A percentile compares a stretch with the other conserved stretches of the same genome.
Evolutionary conservation across 805 yeast species (phyloP).

Genomic region (Ascoidea rubescens): DNA sequence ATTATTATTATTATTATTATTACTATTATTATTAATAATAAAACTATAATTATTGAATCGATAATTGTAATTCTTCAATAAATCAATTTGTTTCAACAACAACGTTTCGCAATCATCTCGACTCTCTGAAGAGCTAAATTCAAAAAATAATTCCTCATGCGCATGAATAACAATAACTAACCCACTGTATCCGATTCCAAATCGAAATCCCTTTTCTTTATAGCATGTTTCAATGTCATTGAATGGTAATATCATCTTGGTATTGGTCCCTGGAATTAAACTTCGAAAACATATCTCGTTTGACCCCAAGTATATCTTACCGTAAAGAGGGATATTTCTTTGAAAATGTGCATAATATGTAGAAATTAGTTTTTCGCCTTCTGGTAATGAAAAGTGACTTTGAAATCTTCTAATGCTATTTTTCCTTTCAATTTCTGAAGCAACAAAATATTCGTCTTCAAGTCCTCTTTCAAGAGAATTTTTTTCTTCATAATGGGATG

Average conservation of each 20-base stretch:
- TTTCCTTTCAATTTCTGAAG: conserved; percentile 26
- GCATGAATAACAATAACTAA: conserved; percentile 58
- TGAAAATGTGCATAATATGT: conserved; percentile 59
- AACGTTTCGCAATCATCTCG: conserved; percentile 63
- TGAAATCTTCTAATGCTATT: conserved; percentile 46
- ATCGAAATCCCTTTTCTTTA: conserved; percentile 53
- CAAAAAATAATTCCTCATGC: conserved; percentile 64
- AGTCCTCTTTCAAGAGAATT: conserved; percentile 23
- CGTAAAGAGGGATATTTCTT: conserved; percentile 66
- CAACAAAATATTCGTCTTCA: conserved; percentile 37
- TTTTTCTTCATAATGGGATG: conserved; percentile 43
- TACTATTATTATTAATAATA: not conserved
- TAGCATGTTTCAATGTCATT: conserved; percentile 56
- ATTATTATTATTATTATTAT: too few species aligned
- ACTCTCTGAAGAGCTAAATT: conserved; percentile 47
- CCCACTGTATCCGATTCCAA: conserved; percentile 48
- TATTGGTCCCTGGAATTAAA: conserved; percentile 59
- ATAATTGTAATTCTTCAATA: conserved; percentile 15
- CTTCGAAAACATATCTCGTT: conserved; percentile 69
- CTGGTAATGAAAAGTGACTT: conserved; percentile 49
- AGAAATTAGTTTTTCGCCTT: conserved; percentile 38
- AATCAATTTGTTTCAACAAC: conserved; percentile 36
- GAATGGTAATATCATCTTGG: conserved; percentile 74
- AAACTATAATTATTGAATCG: too few species aligned
- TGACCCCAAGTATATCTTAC: conserved; percentile 64